These are phyloP conservation scores for Colletotrichum endophyticum DNA, from an alignment of 2,329 filamentous ascomycete genomes.

Conservation along the genomic window DNA sequence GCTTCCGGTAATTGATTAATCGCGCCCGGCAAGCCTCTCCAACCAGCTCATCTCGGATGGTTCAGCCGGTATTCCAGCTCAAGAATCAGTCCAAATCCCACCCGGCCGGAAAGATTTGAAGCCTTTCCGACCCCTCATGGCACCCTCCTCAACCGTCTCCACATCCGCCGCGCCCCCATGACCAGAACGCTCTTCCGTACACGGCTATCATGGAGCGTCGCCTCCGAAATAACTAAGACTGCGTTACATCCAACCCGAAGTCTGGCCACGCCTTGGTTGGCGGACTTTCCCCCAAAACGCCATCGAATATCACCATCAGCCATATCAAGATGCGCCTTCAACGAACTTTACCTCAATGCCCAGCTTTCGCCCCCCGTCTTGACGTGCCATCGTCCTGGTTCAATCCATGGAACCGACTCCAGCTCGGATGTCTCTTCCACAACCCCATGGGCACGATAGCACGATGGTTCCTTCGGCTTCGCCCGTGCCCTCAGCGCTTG, in stretches of 20 bases:
- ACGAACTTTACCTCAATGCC: neutral
- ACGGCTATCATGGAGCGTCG: slow-evolving; percentile 20
- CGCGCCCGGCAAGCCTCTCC: neutral
- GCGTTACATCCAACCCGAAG: slow-evolving; percentile 1
- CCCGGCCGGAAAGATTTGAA: neutral
- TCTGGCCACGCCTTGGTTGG: slow-evolving; percentile 7
- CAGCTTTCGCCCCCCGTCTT: neutral
- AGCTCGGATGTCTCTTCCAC: slow-evolving; percentile 8
- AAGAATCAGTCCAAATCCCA: neutral
- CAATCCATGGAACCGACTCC: neutral
- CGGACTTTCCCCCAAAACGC: neutral
- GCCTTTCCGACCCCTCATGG: slow-evolving; percentile 12
- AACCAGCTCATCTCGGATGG: neutral
- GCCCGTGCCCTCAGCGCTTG: neutral
- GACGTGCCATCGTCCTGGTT: neutral
- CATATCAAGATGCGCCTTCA: neutral
- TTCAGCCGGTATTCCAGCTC: slow-evolving; percentile 2
- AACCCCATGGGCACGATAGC: neutral
- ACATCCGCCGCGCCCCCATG: slow-evolving; percentile 20
- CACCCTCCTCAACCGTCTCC: slow-evolving; percentile 3
- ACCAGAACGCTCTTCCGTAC: slow-evolving; percentile 19
- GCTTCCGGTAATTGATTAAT: slow-evolving; percentile 6
- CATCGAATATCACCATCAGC: neutral
- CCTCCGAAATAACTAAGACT: slow-evolving; percentile 21
- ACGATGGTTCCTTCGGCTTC: neutral